These are phyloP conservation scores for Hanseniaspora vineae DNA, from an alignment of 805 yeast genomes.

Conservation along the genomic window DNA sequence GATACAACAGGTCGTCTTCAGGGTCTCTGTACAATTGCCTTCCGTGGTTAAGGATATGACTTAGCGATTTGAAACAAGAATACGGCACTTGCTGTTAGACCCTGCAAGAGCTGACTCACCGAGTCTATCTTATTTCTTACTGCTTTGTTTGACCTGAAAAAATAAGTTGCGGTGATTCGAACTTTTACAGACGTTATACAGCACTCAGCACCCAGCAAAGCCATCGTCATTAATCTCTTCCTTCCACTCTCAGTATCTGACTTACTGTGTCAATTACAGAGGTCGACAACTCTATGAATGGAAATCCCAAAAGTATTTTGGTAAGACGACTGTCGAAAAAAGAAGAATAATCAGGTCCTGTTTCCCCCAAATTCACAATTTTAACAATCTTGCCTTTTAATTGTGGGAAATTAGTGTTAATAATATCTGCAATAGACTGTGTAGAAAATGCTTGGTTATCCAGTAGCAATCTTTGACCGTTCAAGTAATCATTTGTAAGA, in stretches of 20 bases:
- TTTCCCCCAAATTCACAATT: neutral
- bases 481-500: slow-evolving; percentile 12
- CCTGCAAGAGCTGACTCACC: no score
- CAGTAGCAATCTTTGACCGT: slow-evolving; percentile 23
- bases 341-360: neutral
- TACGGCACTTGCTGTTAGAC: no score
- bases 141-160: no score
- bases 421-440: slow-evolving; percentile 18
- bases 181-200: no score
- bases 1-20: no score
- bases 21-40: no score
- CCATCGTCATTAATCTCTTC: neutral
- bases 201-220: neutral
- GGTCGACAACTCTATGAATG: neutral
- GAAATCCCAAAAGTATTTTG: slow-evolving; percentile 4
- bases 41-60: no score
- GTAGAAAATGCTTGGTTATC: slow-evolving; percentile 13
- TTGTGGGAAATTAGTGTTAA: slow-evolving; percentile 28
- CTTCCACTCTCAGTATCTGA: slow-evolving; percentile 1
- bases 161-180: no score
- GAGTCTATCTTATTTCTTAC: no score
- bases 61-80: no score
- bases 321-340: slow-evolving; percentile 1
- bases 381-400: slow-evolving; percentile 32
- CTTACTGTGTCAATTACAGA: slow-evolving; percentile 3